Percentiles rank a stretch among this genome's conserved stretches.
Evolutionary conservation across 176 grass and related monocot genomes (phyloP).

Genomic region (Puya raimondii): DNA sequence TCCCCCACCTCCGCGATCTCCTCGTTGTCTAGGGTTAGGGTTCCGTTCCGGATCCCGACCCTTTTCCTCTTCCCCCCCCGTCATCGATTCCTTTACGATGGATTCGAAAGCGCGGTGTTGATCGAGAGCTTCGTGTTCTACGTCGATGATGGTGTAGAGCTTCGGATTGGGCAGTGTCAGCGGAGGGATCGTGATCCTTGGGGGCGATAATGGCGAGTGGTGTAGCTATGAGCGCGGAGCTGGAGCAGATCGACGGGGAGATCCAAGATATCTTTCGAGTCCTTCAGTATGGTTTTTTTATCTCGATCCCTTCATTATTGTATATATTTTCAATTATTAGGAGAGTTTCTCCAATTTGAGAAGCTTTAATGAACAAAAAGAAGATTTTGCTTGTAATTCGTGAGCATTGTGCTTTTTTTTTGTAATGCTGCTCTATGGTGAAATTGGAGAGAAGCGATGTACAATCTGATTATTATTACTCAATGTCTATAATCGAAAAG

Average conservation of each 20-base stretch:
- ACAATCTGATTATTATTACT: no score
- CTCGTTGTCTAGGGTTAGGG: not conserved
- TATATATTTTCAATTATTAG: not conserved
- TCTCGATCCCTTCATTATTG: not conserved
- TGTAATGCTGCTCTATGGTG: no score
- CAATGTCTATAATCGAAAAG: no score
- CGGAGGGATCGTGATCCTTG: not conserved
- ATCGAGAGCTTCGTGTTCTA: not conserved
- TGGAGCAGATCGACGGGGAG: conserved; percentile 92
- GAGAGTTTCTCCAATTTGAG: not conserved
- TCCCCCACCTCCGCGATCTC: not conserved
- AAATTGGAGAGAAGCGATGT: no score
- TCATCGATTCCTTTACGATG: not conserved
- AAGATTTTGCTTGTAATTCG: not conserved
- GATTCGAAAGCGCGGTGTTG: not conserved
- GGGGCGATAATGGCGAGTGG: conserved; percentile 58
- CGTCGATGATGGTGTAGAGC: not conserved
- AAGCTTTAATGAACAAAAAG: not conserved
- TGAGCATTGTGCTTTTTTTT: no score
- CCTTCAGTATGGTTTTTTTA: conserved; percentile 57
- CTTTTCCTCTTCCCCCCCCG: not conserved
- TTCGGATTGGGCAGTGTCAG: not conserved
- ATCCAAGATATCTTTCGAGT: conserved; percentile 97
- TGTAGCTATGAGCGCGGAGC: conserved; percentile 78
- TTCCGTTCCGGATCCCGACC: not conserved